Percentiles rank a stretch among this genome's conserved stretches.
These are phyloP conservation scores for Thalassiosira profunda DNA, from an alignment of 108 stramenopile species.

Conservation along the genomic window DNA sequence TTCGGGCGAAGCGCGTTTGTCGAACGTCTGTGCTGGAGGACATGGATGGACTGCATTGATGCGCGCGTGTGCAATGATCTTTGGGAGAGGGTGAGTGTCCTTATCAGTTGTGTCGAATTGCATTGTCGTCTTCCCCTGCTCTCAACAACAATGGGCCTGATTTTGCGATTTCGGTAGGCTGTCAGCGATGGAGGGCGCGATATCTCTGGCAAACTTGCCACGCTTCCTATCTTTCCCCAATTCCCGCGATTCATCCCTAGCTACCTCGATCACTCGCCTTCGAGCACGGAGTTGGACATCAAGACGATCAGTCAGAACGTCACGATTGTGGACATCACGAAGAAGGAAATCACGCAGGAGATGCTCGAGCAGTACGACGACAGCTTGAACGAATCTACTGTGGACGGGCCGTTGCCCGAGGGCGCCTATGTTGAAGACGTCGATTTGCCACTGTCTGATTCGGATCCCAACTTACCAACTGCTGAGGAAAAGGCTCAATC, in stretches of 20 bases:
- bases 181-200: conserved; percentile 82
- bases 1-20: conserved; percentile 64
- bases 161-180: neutral
- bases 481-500: neutral
- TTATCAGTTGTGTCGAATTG: neutral
- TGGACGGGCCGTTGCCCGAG: conserved; percentile 7
- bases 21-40: conserved; percentile 80
- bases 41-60: conserved; percentile 63
- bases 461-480: no score
- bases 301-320: conserved; percentile 59
- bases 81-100: conserved; percentile 75
- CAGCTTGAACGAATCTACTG: conserved; percentile 13
- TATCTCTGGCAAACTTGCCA: conserved; percentile 69
- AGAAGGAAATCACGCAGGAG: conserved; percentile 73
- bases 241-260: conserved; percentile 85
- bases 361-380: conserved; percentile 44
- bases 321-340: conserved; percentile 89
- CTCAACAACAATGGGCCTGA: neutral
- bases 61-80: conserved; percentile 40
- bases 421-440: conserved; percentile 38
- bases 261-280: conserved; percentile 80
- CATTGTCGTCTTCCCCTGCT: conserved; percentile 10
- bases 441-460: conserved; percentile 16
- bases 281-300: conserved; percentile 43
- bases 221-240: conserved; percentile 79